Evolutionary conservation across 2,329 filamentous ascomycete species (phyloP).

Genomic region (Macrophomina phaseolina): DNA sequence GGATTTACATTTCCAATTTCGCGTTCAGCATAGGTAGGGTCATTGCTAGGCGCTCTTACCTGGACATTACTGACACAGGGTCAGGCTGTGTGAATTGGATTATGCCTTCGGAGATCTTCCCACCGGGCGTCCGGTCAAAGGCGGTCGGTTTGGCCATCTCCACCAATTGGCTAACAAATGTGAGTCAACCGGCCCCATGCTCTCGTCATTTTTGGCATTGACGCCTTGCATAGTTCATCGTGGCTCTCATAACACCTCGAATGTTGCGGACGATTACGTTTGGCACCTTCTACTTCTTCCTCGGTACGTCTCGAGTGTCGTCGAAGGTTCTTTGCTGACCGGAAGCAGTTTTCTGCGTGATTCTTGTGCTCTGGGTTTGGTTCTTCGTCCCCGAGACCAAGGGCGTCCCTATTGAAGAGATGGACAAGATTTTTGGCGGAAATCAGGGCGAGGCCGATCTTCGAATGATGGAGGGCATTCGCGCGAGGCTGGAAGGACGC

Average conservation of each 20-base stretch:
- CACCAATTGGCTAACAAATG: not conserved
- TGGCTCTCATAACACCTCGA: slow-evolving; percentile 68
- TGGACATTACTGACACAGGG: too few relatives aligned
- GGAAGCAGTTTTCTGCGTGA: slow-evolving; percentile 43
- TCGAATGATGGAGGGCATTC: slow-evolving; percentile 11
- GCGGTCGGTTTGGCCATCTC: not conserved
- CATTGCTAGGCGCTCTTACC: too few relatives aligned
- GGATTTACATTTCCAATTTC: not conserved
- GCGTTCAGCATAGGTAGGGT: not conserved
- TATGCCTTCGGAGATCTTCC: not conserved
- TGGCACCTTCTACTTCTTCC: slow-evolving; percentile 43
- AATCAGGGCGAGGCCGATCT: not conserved
- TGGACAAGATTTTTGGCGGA: slow-evolving; percentile 36
- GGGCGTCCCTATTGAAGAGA: slow-evolving; percentile 39
- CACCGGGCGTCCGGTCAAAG: not conserved
- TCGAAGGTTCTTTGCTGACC: too few relatives aligned
- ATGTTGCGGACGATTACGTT: slow-evolving; percentile 63
- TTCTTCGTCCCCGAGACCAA: slow-evolving; percentile 41
- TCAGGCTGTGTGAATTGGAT: not conserved
- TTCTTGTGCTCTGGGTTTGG: slow-evolving; percentile 33
- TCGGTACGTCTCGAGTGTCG: too few relatives aligned
- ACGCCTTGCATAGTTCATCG: slow-evolving; percentile 67
- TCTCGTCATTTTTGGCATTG: slow-evolving; percentile 43
- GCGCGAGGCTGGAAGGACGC: not conserved
- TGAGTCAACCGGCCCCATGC: too few relatives aligned